A percentile compares a stretch with the other conserved stretches of the same genome.
phyloP scores from a whole-genome alignment of 257 asterid species.

The Voacanga thouarsii region DNA sequence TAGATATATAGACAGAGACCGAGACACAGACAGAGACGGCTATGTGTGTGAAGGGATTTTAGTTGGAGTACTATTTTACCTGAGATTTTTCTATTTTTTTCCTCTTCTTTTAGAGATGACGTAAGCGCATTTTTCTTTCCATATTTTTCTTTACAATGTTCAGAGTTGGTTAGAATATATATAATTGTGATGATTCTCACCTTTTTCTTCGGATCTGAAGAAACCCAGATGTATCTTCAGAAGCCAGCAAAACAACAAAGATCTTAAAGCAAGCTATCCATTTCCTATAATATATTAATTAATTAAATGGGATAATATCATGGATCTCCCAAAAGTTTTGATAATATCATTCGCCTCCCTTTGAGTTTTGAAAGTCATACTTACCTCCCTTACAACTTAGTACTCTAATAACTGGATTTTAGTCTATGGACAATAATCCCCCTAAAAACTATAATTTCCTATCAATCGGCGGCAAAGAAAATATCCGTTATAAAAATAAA shows the following conservation, averaged over 20 bases:
- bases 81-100: background rate
- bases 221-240: slow-evolving; percentile 54
- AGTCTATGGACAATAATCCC: too few relatives aligned
- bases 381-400: background rate
- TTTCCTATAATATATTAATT: background rate
- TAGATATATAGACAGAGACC: too few relatives aligned
- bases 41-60: background rate
- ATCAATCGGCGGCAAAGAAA: background rate
- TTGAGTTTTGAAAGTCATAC: background rate
- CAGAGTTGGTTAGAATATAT: slow-evolving; percentile 16
- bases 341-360: background rate
- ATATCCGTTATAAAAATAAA: too few relatives aligned
- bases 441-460: too few relatives aligned
- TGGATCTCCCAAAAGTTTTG: background rate
- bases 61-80: slow-evolving; percentile 5
- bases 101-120: background rate
- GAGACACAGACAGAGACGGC: background rate
- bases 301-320: background rate
- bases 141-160: background rate
- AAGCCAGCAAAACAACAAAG: slow-evolving; percentile 62
- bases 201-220: slow-evolving; percentile 89
- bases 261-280: slow-evolving; percentile 49
- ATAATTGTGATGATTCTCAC: slow-evolving; percentile 30
- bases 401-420: too few relatives aligned
- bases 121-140: background rate